Percentiles rank a stretch among this genome's conserved stretches.
These are phyloP conservation scores for Cutaneotrichosporon mucoides DNA, from an alignment of 1,284 basidiomycete genomes.

Conservation along the genomic window DNA sequence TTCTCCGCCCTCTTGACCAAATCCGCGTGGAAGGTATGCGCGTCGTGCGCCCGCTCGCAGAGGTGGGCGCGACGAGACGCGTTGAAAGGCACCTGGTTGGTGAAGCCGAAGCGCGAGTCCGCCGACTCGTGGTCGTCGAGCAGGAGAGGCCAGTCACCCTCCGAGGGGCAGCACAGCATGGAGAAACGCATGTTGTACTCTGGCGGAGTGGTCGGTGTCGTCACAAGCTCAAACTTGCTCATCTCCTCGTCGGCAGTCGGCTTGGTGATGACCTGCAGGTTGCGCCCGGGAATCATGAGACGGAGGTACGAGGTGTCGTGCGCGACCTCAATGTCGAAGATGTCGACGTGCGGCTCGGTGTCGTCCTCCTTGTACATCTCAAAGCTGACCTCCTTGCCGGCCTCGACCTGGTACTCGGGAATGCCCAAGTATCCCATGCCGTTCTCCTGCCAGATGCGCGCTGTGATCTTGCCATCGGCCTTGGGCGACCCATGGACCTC, in stretches of 20 bases:
- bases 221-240: slow-evolving; percentile 8
- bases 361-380: slow-evolving; percentile 26
- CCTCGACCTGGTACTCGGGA: slow-evolving; percentile 5
- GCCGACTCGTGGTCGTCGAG: slow-evolving; percentile 46
- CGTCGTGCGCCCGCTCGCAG: slow-evolving; percentile 36
- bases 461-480: slow-evolving; percentile 21
- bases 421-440: slow-evolving; percentile 40
- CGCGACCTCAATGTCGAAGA: slow-evolving; percentile 40
- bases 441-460: slow-evolving; percentile 35
- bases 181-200: slow-evolving; percentile 42
- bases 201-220: neutral
- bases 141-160: slow-evolving; percentile 47
- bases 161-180: slow-evolving; percentile 44
- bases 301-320: slow-evolving; percentile 34
- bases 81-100: slow-evolving; percentile 46
- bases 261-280: slow-evolving; percentile 28
- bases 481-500: slow-evolving; percentile 10
- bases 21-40: slow-evolving; percentile 23
- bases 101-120: slow-evolving; percentile 42
- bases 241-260: slow-evolving; percentile 1
- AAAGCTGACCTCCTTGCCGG: slow-evolving; percentile 23
- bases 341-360: slow-evolving; percentile 11
- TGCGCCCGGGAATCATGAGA: slow-evolving; percentile 31
- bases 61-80: slow-evolving; percentile 36
- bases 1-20: slow-evolving; percentile 2